A percentile compares a stretch with the other conserved stretches of the same genome.
phyloP scores from a whole-genome alignment of 2,329 filamentous ascomycete genomes.

The Hymenoscyphus albidus region DNA sequence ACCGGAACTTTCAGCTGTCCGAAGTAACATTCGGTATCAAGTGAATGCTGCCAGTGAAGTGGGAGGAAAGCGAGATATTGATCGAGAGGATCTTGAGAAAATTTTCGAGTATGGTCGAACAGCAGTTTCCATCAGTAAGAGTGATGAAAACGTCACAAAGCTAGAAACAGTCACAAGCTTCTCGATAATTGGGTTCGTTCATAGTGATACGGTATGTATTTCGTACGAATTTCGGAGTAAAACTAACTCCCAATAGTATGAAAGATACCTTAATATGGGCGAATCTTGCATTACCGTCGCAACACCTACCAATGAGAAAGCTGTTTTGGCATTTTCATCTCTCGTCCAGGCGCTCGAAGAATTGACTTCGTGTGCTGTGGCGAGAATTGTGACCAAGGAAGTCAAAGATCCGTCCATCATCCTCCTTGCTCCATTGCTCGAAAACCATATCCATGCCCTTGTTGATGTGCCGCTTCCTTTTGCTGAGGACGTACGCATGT shows the following conservation, averaged over 20 bases:
- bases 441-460: conserved; percentile 76
- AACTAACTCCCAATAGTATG: conserved; percentile 52
- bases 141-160: conserved; percentile 84
- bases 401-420: conserved; percentile 73
- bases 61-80: conserved; percentile 77
- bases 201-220: conserved; percentile 57
- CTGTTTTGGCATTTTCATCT: conserved; percentile 80
- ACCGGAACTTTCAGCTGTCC: conserved; percentile 62
- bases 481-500: conserved; percentile 85
- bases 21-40: conserved; percentile 73
- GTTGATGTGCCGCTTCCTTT: conserved; percentile 90
- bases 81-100: conserved; percentile 80
- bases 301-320: conserved; percentile 74
- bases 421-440: conserved; percentile 75
- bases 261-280: conserved; percentile 81
- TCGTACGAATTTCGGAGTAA: no score
- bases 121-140: conserved; percentile 81
- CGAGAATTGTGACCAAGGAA: conserved; percentile 80
- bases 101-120: conserved; percentile 93
- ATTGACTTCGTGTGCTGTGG: conserved; percentile 79
- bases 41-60: conserved; percentile 70
- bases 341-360: conserved; percentile 85
- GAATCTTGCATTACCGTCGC: conserved; percentile 74
- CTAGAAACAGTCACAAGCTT: conserved; percentile 73
- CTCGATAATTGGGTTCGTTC: conserved; percentile 83